These are phyloP conservation scores for Hansenula lynferdii DNA, from an alignment of 1,139 yeast species.

Conservation along the genomic window DNA sequence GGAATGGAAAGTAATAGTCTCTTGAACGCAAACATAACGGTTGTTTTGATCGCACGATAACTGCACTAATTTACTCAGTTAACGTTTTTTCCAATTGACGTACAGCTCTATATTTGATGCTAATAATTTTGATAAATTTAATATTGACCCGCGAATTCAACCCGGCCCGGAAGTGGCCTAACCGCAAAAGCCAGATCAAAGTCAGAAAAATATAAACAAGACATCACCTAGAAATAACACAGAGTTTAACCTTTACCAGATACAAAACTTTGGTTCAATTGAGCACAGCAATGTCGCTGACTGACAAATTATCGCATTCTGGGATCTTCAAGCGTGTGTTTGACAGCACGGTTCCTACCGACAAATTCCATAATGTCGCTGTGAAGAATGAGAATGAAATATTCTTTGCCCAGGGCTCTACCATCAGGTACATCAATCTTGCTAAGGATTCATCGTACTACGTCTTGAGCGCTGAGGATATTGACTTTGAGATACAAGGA, in stretches of 20 bases:
- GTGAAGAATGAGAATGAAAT: conserved; percentile 22
- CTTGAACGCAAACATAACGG: not conserved
- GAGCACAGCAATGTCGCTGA: not conserved
- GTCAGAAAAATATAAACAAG: not conserved
- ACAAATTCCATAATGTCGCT: conserved; percentile 5
- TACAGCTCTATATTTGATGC: too few species aligned
- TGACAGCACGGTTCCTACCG: too few species aligned
- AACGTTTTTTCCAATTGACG: too few species aligned
- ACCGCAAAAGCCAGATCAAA: too few species aligned
- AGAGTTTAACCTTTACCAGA: too few species aligned
- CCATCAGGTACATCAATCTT: conserved; percentile 24
- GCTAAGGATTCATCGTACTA: conserved; percentile 11
- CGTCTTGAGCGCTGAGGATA: conserved; percentile 13
- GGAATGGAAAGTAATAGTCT: not conserved
- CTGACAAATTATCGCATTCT: not conserved
- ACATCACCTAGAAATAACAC: too few species aligned
- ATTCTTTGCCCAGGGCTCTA: conserved; percentile 24
- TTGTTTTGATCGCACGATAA: too few species aligned
- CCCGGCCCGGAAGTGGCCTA: too few species aligned
- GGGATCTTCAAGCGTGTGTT: not conserved
- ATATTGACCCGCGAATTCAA: too few species aligned
- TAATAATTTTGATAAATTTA: too few species aligned
- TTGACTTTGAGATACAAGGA: conserved; percentile 26
- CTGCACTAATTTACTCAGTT: too few species aligned
- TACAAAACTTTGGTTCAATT: not conserved